Percentiles rank a stretch among this genome's conserved stretches.
phyloP scores from a whole-genome alignment of 2,329 filamentous ascomycete species.

The Calonectria honghensis region DNA sequence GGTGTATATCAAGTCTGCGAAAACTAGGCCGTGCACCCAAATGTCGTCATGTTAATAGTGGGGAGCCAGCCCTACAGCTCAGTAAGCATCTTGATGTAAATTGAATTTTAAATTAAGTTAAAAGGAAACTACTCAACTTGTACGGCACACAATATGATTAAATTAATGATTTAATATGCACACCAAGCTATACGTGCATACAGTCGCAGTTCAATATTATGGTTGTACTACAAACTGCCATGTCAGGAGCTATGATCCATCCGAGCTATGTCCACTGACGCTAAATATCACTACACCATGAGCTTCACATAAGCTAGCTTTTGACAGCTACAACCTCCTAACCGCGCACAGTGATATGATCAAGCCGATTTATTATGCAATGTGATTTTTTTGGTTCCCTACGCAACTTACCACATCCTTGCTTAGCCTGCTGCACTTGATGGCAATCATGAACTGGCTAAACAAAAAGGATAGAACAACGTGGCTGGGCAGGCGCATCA shows the following conservation, averaged over 20 bases:
- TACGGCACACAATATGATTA: neutral
- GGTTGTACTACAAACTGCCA: neutral
- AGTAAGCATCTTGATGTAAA: neutral
- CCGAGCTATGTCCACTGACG: slow-evolving; percentile 1
- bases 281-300: neutral
- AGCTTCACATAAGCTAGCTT: neutral
- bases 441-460: too few relatives aligned
- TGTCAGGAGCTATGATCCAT: neutral
- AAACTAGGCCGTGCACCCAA: slow-evolving; percentile 28
- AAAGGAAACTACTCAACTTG: too few relatives aligned
- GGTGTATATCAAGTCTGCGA: slow-evolving; percentile 1
- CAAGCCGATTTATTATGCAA: neutral
- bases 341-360: neutral
- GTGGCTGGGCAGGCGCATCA: neutral
- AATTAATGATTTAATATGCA: neutral
- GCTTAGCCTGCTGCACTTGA: too few relatives aligned
- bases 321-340: neutral
- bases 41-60: slow-evolving; percentile 34
- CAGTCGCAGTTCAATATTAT: neutral
- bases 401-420: neutral
- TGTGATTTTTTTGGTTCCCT: neutral
- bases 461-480: neutral
- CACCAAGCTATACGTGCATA: neutral
- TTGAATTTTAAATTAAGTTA: neutral
- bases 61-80: slow-evolving; percentile 18